Base-by-base conservation (phyloP, 1,139 yeast genomes). In the Petasospora fabianii region DNA sequence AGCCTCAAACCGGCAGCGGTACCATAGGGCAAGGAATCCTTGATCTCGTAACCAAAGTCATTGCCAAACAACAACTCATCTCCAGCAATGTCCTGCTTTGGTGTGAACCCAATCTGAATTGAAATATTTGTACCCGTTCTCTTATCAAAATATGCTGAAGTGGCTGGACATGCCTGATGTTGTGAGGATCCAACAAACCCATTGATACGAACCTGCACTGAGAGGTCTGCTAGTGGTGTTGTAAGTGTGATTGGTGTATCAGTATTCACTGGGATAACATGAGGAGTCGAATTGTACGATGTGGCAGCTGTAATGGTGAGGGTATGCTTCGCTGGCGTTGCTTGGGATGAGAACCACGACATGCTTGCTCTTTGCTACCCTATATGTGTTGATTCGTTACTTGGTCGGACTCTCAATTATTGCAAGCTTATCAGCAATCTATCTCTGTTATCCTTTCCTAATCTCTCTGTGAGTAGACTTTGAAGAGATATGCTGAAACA, bases 1-100 rank as follows among this genome's bases (percentile, higher is more conserved):
- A 68, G 43, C 30, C 56, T 54, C 40, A 65, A 70, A 51, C 83
- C 86, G 56, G 58, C 65, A 53, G 69, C 71, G 58, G 62, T 76
- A 50, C 72, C 85, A 66, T 63, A 79, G 4, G 92, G 92, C 11
- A 83, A 70, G 42, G 69, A 67, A 42, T 80, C 80, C 30, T 69
- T 64, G 31, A 83, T 74, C 1, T 87, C 81, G 24, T 67, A 60
- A 17, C 70, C 75, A 56, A 80, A 80, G 54, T 83, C 90, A 53
- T 83, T 83, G 2, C 90, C 90, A 62, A 78, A 82, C 12, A 77
- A 49, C 37, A 82, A 60, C 13, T 71, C 70, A 33, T 72, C 66
- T 1, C 84, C 86, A 24, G 55, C 53, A 15, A 46, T 34, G n/a
- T 45, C 49, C 15, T n/a, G 48, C 20, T 42, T 41, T 13, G 55